These are phyloP conservation scores for Exophiala phaeomuriformis DNA, from an alignment of 2,329 filamentous ascomycete species.

Conservation along the genomic window DNA sequence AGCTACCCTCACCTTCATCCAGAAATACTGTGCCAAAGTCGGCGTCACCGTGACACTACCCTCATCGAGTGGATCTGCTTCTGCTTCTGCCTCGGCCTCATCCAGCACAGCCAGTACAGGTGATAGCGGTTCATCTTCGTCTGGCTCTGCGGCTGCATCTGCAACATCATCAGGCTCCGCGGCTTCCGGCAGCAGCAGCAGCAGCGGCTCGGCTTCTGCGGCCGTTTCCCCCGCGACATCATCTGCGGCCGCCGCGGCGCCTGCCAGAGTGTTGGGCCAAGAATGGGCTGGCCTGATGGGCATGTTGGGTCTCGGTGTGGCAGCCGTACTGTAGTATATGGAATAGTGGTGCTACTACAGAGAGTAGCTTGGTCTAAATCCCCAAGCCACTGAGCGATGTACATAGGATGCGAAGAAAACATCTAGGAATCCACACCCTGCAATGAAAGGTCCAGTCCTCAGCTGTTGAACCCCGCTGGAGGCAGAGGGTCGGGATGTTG, in stretches of 20 bases:
- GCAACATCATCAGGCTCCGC: neutral
- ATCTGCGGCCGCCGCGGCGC: constrained; percentile 10
- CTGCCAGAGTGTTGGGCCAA: constrained; percentile 6
- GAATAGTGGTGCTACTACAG: constrained; percentile 26
- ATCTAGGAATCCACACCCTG: too few relatives aligned
- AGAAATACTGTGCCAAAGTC: constrained; percentile 11
- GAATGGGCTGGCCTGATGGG: constrained; percentile 17
- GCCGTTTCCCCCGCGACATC: constrained; percentile 7
- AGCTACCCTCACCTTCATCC: constrained; percentile 19
- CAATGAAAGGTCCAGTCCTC: too few relatives aligned
- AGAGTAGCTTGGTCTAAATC: neutral
- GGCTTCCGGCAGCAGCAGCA: neutral
- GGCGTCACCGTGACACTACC: constrained; percentile 19
- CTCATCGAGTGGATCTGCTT: constrained; percentile 35
- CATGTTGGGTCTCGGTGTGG: constrained; percentile 14
- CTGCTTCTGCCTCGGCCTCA: constrained; percentile 5
- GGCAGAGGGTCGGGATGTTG: too few relatives aligned
- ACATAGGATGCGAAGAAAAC: too few relatives aligned
- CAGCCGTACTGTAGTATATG: constrained; percentile 12
- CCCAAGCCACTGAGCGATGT: too few relatives aligned
- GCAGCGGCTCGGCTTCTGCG: constrained; percentile 3
- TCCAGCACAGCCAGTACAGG: neutral
- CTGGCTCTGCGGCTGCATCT: neutral
- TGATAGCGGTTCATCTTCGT: too few relatives aligned
- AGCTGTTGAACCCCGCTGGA: too few relatives aligned